Conservation (phyloP, 345 rosid species). For the Corchorus capsularis region DNA sequence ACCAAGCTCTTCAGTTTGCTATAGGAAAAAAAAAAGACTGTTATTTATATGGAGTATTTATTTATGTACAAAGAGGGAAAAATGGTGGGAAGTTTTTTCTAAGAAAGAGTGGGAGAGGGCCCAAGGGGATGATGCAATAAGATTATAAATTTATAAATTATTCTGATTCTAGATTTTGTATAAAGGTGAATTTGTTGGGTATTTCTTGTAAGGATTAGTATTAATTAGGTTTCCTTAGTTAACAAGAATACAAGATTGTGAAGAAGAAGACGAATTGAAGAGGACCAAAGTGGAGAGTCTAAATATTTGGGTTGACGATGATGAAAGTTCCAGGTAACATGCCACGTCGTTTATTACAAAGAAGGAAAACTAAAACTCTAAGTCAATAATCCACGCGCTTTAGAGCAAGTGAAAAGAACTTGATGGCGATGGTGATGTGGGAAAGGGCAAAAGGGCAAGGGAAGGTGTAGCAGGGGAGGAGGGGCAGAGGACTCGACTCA, state of each 20-base stretch:
- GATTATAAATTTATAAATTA: background rate
- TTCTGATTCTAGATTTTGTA: background rate
- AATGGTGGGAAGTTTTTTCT: background rate
- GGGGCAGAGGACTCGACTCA: too few species aligned
- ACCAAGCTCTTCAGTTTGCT: background rate
- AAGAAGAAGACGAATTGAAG: slow-evolving; percentile 8
- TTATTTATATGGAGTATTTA: too few species aligned
- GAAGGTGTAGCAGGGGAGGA: background rate
- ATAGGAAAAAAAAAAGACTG: background rate
- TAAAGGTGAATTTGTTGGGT: slow-evolving; percentile 34
- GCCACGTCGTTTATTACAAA: background rate
- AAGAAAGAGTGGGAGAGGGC: background rate
- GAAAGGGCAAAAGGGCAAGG: background rate
- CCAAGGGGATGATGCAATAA: background rate
- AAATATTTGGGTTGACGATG: background rate
- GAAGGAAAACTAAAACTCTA: background rate
- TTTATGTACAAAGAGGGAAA: background rate
- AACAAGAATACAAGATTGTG: background rate
- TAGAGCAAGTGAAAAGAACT: background rate
- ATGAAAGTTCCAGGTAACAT: slow-evolving; percentile 2
- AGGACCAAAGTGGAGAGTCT: background rate
- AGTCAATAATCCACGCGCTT: slow-evolving; percentile 6
- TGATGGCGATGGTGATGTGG: background rate
- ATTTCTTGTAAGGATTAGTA: slow-evolving; percentile 22
- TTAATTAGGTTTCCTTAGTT: background rate